phyloP scores from a whole-genome alignment of 768 basidiomycete genomes.

The Cystobasidium ongulense region DNA sequence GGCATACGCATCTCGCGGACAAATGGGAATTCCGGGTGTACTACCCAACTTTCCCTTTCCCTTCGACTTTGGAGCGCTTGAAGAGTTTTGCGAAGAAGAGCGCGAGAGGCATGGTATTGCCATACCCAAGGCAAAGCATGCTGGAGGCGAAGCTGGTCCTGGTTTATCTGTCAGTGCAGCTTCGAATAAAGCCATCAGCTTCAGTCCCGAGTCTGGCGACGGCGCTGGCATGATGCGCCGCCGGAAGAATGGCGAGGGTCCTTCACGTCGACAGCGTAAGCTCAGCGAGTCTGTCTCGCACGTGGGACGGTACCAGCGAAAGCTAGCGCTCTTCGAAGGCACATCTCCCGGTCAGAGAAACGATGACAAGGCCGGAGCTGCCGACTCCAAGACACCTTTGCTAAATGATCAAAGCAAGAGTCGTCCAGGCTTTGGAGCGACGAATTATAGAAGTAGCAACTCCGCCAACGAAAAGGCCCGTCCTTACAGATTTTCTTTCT shows the following conservation, averaged over 20 bases:
- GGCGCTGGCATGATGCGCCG: constrained; percentile 37
- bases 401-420: constrained; percentile 35
- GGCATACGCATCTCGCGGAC: constrained; percentile 1
- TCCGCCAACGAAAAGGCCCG: constrained; percentile 56
- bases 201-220: constrained; percentile 31
- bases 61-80: constrained; percentile 70
- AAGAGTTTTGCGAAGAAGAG: constrained; percentile 65
- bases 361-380: constrained; percentile 37
- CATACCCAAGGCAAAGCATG: constrained; percentile 42
- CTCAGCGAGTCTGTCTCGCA: constrained; percentile 66
- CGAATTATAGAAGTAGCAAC: constrained; percentile 43
- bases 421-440: constrained; percentile 34
- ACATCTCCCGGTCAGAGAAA: constrained; percentile 44
- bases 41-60: constrained; percentile 49
- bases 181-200: constrained; percentile 33
- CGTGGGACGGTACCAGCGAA: constrained; percentile 52
- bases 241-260: constrained; percentile 39
- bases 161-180: neutral
- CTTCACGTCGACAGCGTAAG: constrained; percentile 64
- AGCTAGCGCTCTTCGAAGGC: constrained; percentile 82
- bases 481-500: constrained; percentile 97
- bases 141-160: neutral
- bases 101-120: constrained; percentile 58
- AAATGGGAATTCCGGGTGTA: constrained; percentile 37
- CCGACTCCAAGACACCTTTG: constrained; percentile 49